A percentile compares a stretch with the other conserved stretches of the same genome.
phyloP scores from a whole-genome alignment of 805 yeast species.

The Nakazawaea ernobii region DNA sequence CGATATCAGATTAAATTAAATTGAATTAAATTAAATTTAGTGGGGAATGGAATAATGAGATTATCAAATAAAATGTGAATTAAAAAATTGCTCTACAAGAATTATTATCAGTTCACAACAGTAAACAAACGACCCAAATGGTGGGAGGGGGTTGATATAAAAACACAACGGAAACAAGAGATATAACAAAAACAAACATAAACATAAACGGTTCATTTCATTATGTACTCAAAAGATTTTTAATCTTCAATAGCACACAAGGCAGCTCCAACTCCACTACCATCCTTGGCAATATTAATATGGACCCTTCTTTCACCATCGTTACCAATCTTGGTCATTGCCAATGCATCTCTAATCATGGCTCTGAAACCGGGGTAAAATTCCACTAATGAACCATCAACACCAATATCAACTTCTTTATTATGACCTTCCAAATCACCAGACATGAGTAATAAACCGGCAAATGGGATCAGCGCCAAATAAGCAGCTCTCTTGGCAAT shows the following conservation, averaged over 20 bases:
- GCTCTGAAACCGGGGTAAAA: conserved; percentile 87
- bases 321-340: conserved; percentile 63
- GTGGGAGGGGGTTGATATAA: no score
- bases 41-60: no score
- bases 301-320: conserved; percentile 71
- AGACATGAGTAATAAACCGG: conserved; percentile 69
- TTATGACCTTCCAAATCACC: conserved; percentile 59
- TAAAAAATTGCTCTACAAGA: no score
- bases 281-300: conserved; percentile 84
- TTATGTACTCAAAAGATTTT: no score
- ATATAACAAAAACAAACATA: background rate
- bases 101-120: no score
- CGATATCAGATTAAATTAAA: no score
- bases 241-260: conserved; percentile 60
- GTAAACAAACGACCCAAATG: no score
- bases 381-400: conserved; percentile 93
- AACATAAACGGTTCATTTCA: background rate
- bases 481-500: conserved; percentile 87
- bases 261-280: conserved; percentile 97
- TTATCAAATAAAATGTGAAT: no score
- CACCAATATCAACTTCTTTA: conserved; percentile 85
- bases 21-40: no score
- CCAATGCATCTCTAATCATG: conserved; percentile 73
- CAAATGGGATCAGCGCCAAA: conserved; percentile 82
- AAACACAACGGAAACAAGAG: no score